phyloP scores from a whole-genome alignment of 805 yeast species.

The Geotrichum ghanense region DNA sequence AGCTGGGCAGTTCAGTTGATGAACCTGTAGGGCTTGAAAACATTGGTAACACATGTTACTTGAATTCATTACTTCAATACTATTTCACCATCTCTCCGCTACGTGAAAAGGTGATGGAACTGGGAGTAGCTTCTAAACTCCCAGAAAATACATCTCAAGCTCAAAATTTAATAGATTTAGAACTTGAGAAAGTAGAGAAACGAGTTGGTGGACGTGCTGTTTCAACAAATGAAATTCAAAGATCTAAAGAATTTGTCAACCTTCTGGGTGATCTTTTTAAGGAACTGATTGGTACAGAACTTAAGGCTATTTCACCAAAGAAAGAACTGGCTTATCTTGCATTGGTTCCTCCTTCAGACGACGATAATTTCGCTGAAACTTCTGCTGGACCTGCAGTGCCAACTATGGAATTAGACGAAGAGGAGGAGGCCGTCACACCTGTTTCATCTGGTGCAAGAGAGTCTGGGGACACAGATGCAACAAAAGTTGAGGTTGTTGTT shows the following conservation, averaged over 20 bases:
- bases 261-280: conserved; percentile 59
- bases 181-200: conserved; percentile 32
- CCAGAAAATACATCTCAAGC: conserved; percentile 13
- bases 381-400: conserved; percentile 9
- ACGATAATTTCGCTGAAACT: too few species aligned
- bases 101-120: conserved; percentile 50
- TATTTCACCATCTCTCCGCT: conserved; percentile 80
- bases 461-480: neutral
- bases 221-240: conserved; percentile 61
- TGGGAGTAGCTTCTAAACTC: conserved; percentile 25
- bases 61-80: conserved; percentile 83
- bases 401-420: conserved; percentile 10
- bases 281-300: conserved; percentile 52
- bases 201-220: conserved; percentile 84
- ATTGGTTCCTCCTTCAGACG: conserved; percentile 33
- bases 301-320: conserved; percentile 65
- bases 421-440: conserved; percentile 3
- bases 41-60: conserved; percentile 91
- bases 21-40: conserved; percentile 92
- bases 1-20: conserved; percentile 29
- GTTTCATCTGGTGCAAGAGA: neutral
- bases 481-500: neutral
- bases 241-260: conserved; percentile 74
- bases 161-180: conserved; percentile 13
- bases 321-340: conserved; percentile 83